A percentile compares a stretch with the other conserved stretches of the same genome.
These are phyloP conservation scores for Lecanicillium sp. DNA, from an alignment of 2,329 filamentous ascomycete genomes.

Conservation along the genomic window DNA sequence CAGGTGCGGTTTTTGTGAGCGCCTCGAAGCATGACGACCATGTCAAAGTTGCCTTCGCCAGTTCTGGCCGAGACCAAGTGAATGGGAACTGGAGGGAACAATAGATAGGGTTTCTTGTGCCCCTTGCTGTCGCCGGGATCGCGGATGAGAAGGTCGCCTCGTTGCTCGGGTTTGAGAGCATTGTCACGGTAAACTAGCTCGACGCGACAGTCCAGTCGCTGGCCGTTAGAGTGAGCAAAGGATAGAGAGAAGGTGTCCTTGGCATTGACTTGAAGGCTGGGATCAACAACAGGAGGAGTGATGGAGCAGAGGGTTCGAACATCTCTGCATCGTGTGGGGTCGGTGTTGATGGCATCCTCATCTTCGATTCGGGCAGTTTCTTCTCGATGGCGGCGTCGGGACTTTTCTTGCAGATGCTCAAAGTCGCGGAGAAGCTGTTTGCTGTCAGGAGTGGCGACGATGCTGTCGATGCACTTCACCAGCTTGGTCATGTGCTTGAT, in stretches of 20 bases:
- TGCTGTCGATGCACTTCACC: slow-evolving; percentile 61
- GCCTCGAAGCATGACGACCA: slow-evolving; percentile 84
- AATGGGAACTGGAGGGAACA: slow-evolving; percentile 82
- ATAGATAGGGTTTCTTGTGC: slow-evolving; percentile 66
- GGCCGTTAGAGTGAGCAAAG: slow-evolving; percentile 80
- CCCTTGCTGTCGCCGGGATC: slow-evolving; percentile 72
- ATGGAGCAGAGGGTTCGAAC: slow-evolving; percentile 68
- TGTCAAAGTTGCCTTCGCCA: slow-evolving; percentile 62
- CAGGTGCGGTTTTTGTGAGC: slow-evolving; percentile 60
- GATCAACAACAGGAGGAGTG: slow-evolving; percentile 64
- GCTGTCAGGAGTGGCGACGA: slow-evolving; percentile 43
- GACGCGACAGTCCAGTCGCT: slow-evolving; percentile 81
- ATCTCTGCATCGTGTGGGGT: slow-evolving; percentile 74
- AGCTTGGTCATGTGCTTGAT: slow-evolving; percentile 84
- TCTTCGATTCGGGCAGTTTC: slow-evolving; percentile 70
- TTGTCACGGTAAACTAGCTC: slow-evolving; percentile 85
- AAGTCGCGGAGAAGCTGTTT: slow-evolving; percentile 46
- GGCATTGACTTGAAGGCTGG: slow-evolving; percentile 75
- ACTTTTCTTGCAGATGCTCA: slow-evolving; percentile 67
- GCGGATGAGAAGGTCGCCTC: slow-evolving; percentile 85
- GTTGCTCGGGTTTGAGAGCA: slow-evolving; percentile 55
- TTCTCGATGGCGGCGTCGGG: slow-evolving; percentile 59
- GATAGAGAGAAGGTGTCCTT: slow-evolving; percentile 87
- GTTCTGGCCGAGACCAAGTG: slow-evolving; percentile 71
- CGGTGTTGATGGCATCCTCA: slow-evolving; percentile 78